These are phyloP conservation scores for Aspergillus sp. DNA, from an alignment of 2,329 filamentous ascomycete species.

Conservation along the genomic window DNA sequence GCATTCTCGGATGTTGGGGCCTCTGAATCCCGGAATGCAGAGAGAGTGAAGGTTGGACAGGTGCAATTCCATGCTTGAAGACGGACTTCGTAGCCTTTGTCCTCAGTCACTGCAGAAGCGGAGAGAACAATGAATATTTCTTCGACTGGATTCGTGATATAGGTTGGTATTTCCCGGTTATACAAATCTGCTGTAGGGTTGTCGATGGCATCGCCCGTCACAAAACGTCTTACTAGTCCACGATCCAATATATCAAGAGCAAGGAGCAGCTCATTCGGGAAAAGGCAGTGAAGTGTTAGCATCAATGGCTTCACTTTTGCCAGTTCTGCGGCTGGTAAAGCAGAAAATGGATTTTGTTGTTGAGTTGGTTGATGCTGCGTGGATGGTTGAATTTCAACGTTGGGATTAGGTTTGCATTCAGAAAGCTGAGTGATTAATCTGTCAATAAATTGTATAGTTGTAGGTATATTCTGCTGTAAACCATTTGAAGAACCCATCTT, in stretches of 20 bases:
- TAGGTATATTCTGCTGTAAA: not conserved
- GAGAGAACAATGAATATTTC: constrained; percentile 63
- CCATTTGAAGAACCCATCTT: not conserved
- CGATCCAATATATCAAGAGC: constrained; percentile 86
- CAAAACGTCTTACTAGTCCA: constrained; percentile 59
- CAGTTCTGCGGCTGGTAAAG: constrained; percentile 13
- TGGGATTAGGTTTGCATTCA: constrained; percentile 1
- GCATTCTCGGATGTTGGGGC: no score
- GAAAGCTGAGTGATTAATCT: constrained; percentile 16
- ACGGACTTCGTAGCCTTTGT: constrained; percentile 63
- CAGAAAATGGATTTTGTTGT: constrained; percentile 15
- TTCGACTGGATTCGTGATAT: constrained; percentile 4
- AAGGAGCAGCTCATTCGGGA: constrained; percentile 74
- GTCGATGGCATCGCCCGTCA: constrained; percentile 7
- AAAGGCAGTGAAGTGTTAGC: constrained; percentile 79
- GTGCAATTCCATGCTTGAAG: constrained; percentile 80
- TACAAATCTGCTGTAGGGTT: no score
- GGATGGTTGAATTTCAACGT: constrained; percentile 2
- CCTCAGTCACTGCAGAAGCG: constrained; percentile 33
- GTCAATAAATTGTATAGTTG: constrained; percentile 17
- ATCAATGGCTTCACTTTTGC: constrained; percentile 51
- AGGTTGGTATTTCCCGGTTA: no score
- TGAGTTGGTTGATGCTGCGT: constrained; percentile 4
- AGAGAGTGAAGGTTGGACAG: constrained; percentile 77
- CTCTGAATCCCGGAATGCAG: constrained; percentile 52